Evolutionary conservation across 2,329 filamentous ascomycete genomes (phyloP).

Genomic region (Diaporthe batatas): DNA sequence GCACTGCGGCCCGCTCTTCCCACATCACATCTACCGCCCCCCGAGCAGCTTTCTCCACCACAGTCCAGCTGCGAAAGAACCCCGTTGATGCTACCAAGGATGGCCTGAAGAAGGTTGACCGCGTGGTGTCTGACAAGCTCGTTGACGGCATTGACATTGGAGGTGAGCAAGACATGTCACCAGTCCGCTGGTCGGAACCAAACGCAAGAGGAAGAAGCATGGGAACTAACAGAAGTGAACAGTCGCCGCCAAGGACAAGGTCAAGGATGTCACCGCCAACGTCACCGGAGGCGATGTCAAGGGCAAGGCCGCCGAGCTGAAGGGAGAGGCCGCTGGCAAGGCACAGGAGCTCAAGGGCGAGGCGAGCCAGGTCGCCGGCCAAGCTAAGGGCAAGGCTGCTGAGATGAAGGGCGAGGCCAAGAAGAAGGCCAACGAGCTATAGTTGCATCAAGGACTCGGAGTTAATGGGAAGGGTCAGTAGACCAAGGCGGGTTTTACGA

Average conservation of each 20-base stretch:
- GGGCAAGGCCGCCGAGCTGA: slow-evolving; percentile 52
- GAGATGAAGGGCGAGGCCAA: slow-evolving; percentile 44
- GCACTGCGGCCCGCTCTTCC: slow-evolving; percentile 54
- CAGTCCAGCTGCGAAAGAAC: slow-evolving; percentile 60
- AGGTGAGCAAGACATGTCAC: slow-evolving; percentile 56
- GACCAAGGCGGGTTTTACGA: neutral
- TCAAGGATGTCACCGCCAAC: slow-evolving; percentile 60
- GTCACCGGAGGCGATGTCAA: slow-evolving; percentile 52
- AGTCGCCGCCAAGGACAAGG: slow-evolving; percentile 57
- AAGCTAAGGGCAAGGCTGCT: slow-evolving; percentile 49
- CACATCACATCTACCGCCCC: slow-evolving; percentile 47
- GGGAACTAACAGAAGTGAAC: slow-evolving; percentile 46
- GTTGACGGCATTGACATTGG: slow-evolving; percentile 72
- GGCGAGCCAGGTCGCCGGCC: slow-evolving; percentile 56
- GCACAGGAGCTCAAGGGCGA: slow-evolving; percentile 53
- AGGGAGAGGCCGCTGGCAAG: slow-evolving; percentile 48
- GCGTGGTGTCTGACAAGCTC: slow-evolving; percentile 71
- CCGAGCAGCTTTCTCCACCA: slow-evolving; percentile 64
- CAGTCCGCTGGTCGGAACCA: neutral
- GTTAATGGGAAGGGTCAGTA: too few species aligned
- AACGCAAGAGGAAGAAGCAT: slow-evolving; percentile 31
- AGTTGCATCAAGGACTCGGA: neutral
- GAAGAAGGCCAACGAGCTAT: slow-evolving; percentile 43
- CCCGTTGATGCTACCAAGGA: slow-evolving; percentile 70
- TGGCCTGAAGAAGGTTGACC: slow-evolving; percentile 70